Base-by-base conservation (phyloP, 2,329 filamentous ascomycete species). In the Hypoxylon sp. region DNA sequence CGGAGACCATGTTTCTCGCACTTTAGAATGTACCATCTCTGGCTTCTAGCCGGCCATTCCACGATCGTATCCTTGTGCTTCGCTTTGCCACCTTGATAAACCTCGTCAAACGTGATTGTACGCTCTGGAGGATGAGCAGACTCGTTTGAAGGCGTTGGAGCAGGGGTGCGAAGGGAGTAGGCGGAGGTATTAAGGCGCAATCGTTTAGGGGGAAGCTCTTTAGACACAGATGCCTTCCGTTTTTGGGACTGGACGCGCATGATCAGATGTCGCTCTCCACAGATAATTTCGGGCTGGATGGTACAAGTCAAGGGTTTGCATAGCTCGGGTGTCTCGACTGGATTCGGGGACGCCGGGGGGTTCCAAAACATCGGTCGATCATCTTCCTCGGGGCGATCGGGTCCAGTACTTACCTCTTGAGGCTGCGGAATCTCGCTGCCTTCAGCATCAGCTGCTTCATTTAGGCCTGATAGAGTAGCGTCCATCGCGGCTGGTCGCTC, bases 1-100 rank as follows among this genome's bases (percentile, higher is more conserved):
- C 80, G 79, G 6, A 80, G 71, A 0, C 66, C 56, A 17, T 82
- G 80, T 55, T 80, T 75, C 34, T 81, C 78, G 70, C 81, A 82
- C 57, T 77, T 79, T 2, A 81, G 61, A 5, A 82, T 80, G 58
- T 80, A 82, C 69, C 74, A 82, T 3, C 75, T 60, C 0, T 68
- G 62, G 5, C 72, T 75, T 10, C 61, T 60, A 0, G 21, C 3
- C 1, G 77, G 77, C 60, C 73, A 79, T 63, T 80, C 72, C 5
- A 77, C 70, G 13, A 79, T 79, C 41, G 62, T 48, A 45, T 76
- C 71, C 30, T 80, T 79, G 67, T 77, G 73, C 50, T 75, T 48
- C 2, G 79, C 75, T 7, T 76, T 70, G 17, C 78, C 79, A 36
- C 75, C 57, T 52, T 78, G 73, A 60, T 72, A 81, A 1, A 82